Conservation (phyloP, 2,329 filamentous ascomycete genomes). For the Monilinia polystroma region DNA sequence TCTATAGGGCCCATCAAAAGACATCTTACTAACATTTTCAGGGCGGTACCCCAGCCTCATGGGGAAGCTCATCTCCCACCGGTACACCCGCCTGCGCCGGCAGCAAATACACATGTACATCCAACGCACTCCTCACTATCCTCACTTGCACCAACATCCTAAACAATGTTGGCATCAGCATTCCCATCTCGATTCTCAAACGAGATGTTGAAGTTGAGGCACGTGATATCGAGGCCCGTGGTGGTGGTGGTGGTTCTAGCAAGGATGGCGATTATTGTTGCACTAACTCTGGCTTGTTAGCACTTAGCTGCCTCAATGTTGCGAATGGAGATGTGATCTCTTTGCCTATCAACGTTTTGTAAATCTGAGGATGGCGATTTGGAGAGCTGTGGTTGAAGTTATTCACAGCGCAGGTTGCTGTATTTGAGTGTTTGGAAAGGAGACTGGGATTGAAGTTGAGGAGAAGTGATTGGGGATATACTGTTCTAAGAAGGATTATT, state of each 20-base stretch:
- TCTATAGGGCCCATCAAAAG: neutral
- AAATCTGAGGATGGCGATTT: too few relatives aligned
- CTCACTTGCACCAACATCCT: conserved; percentile 6
- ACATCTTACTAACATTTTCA: neutral
- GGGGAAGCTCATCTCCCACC: neutral
- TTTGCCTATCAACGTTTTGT: neutral
- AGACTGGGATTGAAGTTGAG: too few relatives aligned
- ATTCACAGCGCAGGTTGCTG: neutral
- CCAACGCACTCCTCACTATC: neutral
- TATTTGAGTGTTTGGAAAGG: too few relatives aligned
- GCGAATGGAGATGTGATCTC: neutral
- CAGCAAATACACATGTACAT: neutral
- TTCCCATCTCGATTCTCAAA: neutral
- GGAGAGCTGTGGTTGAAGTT: neutral
- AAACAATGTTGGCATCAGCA: neutral
- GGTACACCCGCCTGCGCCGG: neutral
- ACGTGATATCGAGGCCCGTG: neutral
- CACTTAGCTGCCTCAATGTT: neutral
- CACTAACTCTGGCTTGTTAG: neutral
- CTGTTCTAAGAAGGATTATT: too few relatives aligned
- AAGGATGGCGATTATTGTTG: conserved; percentile 11
- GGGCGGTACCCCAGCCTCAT: neutral
- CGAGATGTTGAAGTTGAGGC: neutral
- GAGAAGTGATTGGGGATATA: too few relatives aligned
- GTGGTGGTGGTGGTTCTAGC: neutral